Evolutionary conservation across 441 rosid species (phyloP), one percentile per base, ranked within the genome.

Genomic region (Omphalea diandra): DNA sequence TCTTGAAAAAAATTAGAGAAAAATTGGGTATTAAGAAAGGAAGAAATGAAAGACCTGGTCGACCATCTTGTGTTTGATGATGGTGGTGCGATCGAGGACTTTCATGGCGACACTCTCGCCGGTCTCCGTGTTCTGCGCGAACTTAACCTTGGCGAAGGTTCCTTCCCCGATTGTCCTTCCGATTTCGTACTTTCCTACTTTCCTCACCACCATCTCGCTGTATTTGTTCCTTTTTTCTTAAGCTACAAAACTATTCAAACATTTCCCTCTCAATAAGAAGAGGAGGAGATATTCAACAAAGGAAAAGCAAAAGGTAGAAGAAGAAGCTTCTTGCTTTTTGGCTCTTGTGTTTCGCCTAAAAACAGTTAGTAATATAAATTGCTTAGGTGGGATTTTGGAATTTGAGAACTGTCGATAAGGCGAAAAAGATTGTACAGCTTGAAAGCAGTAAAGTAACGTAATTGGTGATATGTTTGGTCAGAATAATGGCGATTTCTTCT

Each of bases 91-190:
- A 87, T 95, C 99, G 57, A 95, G 87, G 43, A 92, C 84, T 82
- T 92, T 95, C 98, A 92, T 86, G 80, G 99, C 99, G 29, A 95
- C 99, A 76, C 99, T 95, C 82, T 92, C 97, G 8, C 99, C 98
- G 35, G 98, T 89, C 84, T 95, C 98, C 2, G 97, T 95, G 83
- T 95, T 95, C 76, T 90, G 99, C 10, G 98, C 98, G 72, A 95
- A 95, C 88, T 90, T 95, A 7, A 95, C 98, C 80, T 95, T 95
- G 0, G 99, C 97, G 72, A 89, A 95, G 62, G 96, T 92, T 47
- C 98, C 98, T 85, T 92, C 99, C 14, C 99, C 99, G 69, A 92
- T 89, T 9, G 99, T 94, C 69, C 99, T 90, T 62, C 99, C 98
- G 33, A 92, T 79, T 76, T 95, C 99, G 77, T 95, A 95, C 83